Base-by-base conservation (phyloP, 2,329 filamentous ascomycete species). In the Talaromyces albobiverticillius region DNA sequence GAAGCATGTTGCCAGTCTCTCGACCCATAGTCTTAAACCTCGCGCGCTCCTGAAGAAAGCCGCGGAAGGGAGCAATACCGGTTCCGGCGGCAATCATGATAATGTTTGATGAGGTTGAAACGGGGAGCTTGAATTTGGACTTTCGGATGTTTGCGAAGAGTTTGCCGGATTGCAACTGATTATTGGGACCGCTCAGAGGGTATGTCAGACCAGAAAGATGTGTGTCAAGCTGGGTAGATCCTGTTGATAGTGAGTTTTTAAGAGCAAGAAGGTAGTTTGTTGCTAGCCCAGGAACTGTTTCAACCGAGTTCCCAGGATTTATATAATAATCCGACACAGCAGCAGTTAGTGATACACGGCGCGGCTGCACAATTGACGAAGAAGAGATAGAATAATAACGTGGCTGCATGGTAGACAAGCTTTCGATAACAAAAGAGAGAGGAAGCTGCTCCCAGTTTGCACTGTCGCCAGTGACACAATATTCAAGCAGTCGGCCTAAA, bases 321-420 rank as follows among this genome's bases (percentile, higher is more conserved):
- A n/a, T n/a, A n/a, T n/a, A n/a, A n/a, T n/a, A n/a, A n/a, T n/a
- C n/a, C n/a, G n/a, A n/a, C 16, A 61, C 54, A 14, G 57, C 55
- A 4, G 58, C 46, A 2, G 61, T 62, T 26, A 63, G 52, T 11
- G 53, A 32, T 7, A 53, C 55, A n/a, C 55, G 58, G 8, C 57
- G 57, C 14, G 59, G 57, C 32, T 57, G 57, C 20, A 51, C 56
- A 20, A 62, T 49, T n/a, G 54, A 53, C 3, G 59, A 61, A 51
- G 51, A 59, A n/a, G 62, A 62, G 46, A 64, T 64, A 2, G 62
- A 64, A 51, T 64, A 64, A 32, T 58, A 61, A 6, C 62, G 59
- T 9, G 62, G 59, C 26, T 57, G 57, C 50, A 64, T 56, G n/a
- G 50, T 51, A 4, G 48, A 53, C 1, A 64, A 51, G 10, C 38